A percentile compares a stretch with the other conserved stretches of the same genome.
phyloP scores from a whole-genome alignment of 257 asterid genomes.

The Petunia secreta region DNA sequence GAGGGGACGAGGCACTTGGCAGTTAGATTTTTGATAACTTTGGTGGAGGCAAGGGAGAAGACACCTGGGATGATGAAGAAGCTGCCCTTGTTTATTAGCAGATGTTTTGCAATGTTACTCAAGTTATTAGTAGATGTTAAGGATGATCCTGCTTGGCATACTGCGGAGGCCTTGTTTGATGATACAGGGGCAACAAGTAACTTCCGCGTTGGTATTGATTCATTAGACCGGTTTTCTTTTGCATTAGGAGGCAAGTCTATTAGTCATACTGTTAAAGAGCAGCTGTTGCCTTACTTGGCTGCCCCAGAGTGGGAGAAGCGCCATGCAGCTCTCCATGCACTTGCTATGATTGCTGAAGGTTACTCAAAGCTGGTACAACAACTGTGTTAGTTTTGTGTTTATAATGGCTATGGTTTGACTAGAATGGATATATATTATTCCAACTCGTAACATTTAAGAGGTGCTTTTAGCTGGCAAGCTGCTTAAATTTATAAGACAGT shows the following conservation, averaged over 20 bases:
- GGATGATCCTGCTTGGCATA: constrained; percentile 91
- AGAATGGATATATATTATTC: no score
- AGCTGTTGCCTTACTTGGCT: constrained; percentile 67
- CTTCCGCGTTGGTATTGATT: constrained; percentile 86
- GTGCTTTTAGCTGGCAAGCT: no score
- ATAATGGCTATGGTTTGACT: no score
- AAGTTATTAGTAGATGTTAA: constrained; percentile 81
- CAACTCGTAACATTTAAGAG: no score
- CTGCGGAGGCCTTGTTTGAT: constrained; percentile 76
- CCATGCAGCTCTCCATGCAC: no score
- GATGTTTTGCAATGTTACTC: constrained; percentile 78
- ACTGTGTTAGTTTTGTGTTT: background rate
- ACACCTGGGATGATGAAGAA: constrained; percentile 99
- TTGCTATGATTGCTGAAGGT: constrained; percentile 94
- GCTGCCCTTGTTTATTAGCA: constrained; percentile 81
- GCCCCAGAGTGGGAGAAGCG: constrained; percentile 94
- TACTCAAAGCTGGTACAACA: constrained; percentile 55
- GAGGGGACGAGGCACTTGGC: constrained; percentile 92
- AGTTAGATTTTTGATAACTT: constrained; percentile 78
- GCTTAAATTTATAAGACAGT: no score
- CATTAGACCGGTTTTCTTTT: constrained; percentile 85
- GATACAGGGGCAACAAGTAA: constrained; percentile 93
- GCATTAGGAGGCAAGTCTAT: no score
- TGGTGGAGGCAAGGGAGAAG: constrained; percentile 92
- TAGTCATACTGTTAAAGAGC: constrained; percentile 89